phyloP scores from a whole-genome alignment of 495 filamentous ascomycete species.

The Hypomontagnella submonticulosa region DNA sequence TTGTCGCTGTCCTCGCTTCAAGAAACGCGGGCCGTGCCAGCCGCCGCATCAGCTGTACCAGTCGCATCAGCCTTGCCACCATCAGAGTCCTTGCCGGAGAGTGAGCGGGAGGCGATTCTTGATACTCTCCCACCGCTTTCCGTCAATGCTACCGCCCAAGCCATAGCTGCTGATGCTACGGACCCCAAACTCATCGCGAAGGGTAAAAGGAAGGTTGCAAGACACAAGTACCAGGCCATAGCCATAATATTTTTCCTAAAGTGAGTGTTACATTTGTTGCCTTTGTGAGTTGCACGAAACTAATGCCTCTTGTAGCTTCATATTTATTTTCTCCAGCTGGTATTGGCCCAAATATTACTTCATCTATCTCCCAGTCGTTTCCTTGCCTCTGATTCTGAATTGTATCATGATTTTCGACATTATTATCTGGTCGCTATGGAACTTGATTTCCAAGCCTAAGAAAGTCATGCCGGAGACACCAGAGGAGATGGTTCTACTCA shows the following conservation, averaged over 20 bases:
- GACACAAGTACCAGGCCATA: conserved; percentile 37
- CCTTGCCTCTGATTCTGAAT: conserved; percentile 42
- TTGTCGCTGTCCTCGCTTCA: not conserved
- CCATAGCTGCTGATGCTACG: conserved; percentile 34
- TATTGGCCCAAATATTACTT: conserved; percentile 42
- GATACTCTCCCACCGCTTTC: conserved; percentile 29
- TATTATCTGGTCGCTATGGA: conserved; percentile 24
- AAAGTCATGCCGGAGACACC: conserved; percentile 33
- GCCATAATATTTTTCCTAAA: conserved; percentile 27
- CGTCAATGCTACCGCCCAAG: conserved; percentile 29
- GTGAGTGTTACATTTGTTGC: conserved; percentile 19
- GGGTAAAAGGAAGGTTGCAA: conserved; percentile 35
- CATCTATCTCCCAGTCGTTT: conserved; percentile 44
- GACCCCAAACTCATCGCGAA: conserved; percentile 33
- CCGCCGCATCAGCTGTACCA: too few relatives aligned
- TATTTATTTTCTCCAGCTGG: conserved; percentile 47
- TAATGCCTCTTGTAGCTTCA: conserved; percentile 26
- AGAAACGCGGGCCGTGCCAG: too few relatives aligned
- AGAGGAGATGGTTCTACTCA: conserved; percentile 46
- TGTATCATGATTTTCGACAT: conserved; percentile 43
- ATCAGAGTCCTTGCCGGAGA: not conserved
- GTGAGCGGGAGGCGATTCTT: conserved; percentile 1
- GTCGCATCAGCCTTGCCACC: too few relatives aligned
- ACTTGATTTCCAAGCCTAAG: conserved; percentile 35
- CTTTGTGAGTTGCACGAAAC: not conserved